Percentiles rank a stretch among this genome's conserved stretches.
Conservation (phyloP, 352 stramenopile species). For the Globisporangium nunn region DNA sequence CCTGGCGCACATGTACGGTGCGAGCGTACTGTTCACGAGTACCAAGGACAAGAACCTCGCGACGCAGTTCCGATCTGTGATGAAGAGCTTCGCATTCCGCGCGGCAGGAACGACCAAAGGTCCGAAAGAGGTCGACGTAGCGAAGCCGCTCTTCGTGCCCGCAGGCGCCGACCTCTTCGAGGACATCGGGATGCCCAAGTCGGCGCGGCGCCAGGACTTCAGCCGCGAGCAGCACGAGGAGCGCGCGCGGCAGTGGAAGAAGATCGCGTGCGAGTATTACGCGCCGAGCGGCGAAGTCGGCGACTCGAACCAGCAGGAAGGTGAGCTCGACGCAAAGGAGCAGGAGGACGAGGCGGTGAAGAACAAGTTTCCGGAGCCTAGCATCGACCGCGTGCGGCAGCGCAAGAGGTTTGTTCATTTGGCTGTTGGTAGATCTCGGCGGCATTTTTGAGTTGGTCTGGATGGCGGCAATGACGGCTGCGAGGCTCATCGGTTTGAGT, state of each 20-base stretch:
- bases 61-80: slow-evolving; percentile 53
- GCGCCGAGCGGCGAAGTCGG: slow-evolving; percentile 27
- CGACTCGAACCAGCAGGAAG: slow-evolving; percentile 22
- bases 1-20: slow-evolving; percentile 83
- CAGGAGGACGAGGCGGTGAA: slow-evolving; percentile 16
- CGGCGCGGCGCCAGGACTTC: slow-evolving; percentile 37
- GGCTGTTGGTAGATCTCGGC: neutral
- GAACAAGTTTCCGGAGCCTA: slow-evolving; percentile 54
- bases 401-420: slow-evolving; percentile 41
- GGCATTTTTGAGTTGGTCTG: too few species aligned
- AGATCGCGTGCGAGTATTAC: slow-evolving; percentile 61
- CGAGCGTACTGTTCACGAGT: slow-evolving; percentile 79
- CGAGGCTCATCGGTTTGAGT: neutral
- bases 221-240: slow-evolving; percentile 48
- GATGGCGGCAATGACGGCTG: neutral
- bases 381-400: slow-evolving; percentile 59
- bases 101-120: slow-evolving; percentile 25
- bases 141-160: slow-evolving; percentile 67
- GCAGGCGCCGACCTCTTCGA: slow-evolving; percentile 62
- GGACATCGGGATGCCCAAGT: slow-evolving; percentile 70
- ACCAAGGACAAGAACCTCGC: slow-evolving; percentile 82
- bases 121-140: slow-evolving; percentile 58
- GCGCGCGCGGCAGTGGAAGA: slow-evolving; percentile 60
- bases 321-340: slow-evolving; percentile 18
- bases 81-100: slow-evolving; percentile 64